A percentile compares a stretch with the other conserved stretches of the same genome.
These are phyloP conservation scores for Solanum hybrid DNA, from an alignment of 305 asterid species.

Conservation along the genomic window DNA sequence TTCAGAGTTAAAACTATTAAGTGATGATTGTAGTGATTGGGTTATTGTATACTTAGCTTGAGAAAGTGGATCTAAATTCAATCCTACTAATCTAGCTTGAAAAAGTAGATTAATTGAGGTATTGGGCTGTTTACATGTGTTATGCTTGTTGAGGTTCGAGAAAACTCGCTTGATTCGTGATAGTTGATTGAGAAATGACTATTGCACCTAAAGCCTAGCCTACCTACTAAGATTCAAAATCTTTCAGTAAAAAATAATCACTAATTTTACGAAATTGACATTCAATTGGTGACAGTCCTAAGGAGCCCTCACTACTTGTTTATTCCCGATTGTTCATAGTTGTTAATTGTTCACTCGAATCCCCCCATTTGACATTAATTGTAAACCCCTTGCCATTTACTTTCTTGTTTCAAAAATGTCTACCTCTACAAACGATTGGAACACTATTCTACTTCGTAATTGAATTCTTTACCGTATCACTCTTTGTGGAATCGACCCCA, in stretches of 20 bases:
- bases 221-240: neutral
- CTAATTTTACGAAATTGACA: neutral
- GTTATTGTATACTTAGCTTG: neutral
- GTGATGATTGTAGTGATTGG: neutral
- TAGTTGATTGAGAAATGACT: no score
- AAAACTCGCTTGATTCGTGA: neutral
- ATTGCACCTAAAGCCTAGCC: neutral
- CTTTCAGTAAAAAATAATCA: no score
- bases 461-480: neutral
- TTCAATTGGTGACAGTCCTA: no score
- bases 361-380: neutral
- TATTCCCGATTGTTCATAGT: neutral
- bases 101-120: neutral
- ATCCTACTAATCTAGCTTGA: neutral
- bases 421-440: neutral
- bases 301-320: neutral
- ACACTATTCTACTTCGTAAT: no score
- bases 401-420: neutral
- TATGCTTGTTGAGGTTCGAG: neutral
- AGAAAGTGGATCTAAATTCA: neutral
- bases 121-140: neutral
- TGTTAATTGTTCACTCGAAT: neutral
- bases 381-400: neutral
- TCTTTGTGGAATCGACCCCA: neutral
- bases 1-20: neutral